These are phyloP conservation scores for Nemania sp. DNA, from an alignment of 2,329 filamentous ascomycete genomes.

Conservation along the genomic window DNA sequence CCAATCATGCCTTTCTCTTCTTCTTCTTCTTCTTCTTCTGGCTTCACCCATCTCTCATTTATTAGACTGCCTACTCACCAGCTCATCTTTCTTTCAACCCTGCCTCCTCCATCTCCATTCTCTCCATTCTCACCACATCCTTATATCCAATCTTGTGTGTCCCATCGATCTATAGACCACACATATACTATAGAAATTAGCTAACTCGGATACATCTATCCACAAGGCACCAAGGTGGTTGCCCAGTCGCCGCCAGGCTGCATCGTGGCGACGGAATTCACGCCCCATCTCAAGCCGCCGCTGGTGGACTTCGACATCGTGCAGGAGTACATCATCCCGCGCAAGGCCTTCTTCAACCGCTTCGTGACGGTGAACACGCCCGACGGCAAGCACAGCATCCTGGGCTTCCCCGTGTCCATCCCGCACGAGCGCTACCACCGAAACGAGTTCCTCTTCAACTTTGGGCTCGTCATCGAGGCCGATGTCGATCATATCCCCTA, in stretches of 20 bases:
- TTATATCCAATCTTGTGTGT: too few species aligned
- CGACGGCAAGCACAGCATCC: conserved; percentile 76
- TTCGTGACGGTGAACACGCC: conserved; percentile 83
- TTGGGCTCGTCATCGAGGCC: conserved; percentile 81
- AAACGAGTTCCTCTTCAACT: conserved; percentile 99
- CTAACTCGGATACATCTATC: neutral
- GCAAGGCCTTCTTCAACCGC: conserved; percentile 94
- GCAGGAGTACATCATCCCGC: conserved; percentile 92
- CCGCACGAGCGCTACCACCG: conserved; percentile 84
- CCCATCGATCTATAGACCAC: too few species aligned
- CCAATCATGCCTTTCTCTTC: neutral
- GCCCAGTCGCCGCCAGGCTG: conserved; percentile 72
- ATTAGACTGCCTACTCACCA: too few species aligned
- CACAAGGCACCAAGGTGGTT: conserved; percentile 68
- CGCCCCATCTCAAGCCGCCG: conserved; percentile 63
- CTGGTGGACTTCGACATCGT: conserved; percentile 89
- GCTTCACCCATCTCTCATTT: neutral
- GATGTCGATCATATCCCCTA: conserved; percentile 79
- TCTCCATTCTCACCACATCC: neutral
- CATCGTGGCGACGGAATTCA: conserved; percentile 62
- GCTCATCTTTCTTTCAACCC: neutral
- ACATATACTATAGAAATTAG: neutral
- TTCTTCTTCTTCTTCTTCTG: neutral
- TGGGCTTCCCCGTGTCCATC: conserved; percentile 92
- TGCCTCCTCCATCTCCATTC: neutral